Evolutionary conservation across 2,329 filamentous ascomycete genomes (phyloP), one percentile per base, ranked within the genome.

Genomic region (Cladophialophora exuberans): DNA sequence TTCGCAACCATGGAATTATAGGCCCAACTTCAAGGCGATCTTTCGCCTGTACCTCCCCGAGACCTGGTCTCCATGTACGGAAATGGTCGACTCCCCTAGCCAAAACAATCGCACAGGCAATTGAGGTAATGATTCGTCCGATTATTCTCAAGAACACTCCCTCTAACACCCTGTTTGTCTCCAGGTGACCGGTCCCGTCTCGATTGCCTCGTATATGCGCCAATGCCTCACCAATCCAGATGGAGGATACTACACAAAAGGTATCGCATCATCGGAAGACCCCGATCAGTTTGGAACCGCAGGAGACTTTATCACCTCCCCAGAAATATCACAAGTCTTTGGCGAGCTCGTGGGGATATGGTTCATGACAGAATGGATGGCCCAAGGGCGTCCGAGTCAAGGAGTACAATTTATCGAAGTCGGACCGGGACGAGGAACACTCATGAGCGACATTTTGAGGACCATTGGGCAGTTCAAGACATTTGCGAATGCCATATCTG

Each of bases 251-350:
- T 99, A 99, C 74, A 97, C 91, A 0, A 83, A 87, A 4, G 83
- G 85, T 20, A 80, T 86, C 38, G 80, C 81, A 50, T 74, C 83
- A 56, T 54, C 54, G 20, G 46, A 60, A 33, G 85, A 82, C 17
- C 25, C 54, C 20, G 92, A 97, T 68, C 92, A 93, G 61, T 99
- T 99, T 65, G 94, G 94, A n/a, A 78, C 83, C 52, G 89, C 90
- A 67, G 94, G 94, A 22, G 94, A 99, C 73, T 99, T 99, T 69
- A 87, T 97, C 47, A 99, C 94, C 0, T 97, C 92, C 0, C 94
- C 94, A 0, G 94, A 99, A 73, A 97, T 99, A 65, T 97, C 92
- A 1, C 94, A 97, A 70, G 83, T 97, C 10, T 99, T 99, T 73
- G 94, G 94, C 20, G 94, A 99, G 74, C 80, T 99, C 23, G 79